phyloP scores from a whole-genome alignment of 768 basidiomycete genomes.

The Gloeostereum incarnatum region DNA sequence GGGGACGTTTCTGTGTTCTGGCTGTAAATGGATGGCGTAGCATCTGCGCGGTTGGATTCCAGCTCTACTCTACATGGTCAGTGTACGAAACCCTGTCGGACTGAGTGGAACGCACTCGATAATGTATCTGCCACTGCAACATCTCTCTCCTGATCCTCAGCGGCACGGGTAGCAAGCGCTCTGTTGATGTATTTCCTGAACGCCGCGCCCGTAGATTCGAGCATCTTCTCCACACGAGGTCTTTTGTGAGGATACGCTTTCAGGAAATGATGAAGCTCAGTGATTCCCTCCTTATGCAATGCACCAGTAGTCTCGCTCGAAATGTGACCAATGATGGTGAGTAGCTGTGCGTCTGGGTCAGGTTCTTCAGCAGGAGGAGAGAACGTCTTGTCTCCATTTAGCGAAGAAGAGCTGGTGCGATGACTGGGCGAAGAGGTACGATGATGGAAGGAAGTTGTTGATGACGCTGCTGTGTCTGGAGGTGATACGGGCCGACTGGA shows the following conservation, averaged over 20 bases:
- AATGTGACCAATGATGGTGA: constrained; percentile 78
- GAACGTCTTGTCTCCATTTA: constrained; percentile 41
- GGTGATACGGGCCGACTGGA: constrained; percentile 70
- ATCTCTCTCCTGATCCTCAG: constrained; percentile 75
- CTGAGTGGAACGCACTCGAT: constrained; percentile 46
- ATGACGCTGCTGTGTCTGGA: constrained; percentile 47
- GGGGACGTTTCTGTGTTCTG: constrained; percentile 18
- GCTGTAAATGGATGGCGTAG: constrained; percentile 18
- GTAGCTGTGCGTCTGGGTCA: constrained; percentile 78
- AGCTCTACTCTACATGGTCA: constrained; percentile 33
- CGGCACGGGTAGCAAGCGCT: constrained; percentile 80
- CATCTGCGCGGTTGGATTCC: constrained; percentile 45
- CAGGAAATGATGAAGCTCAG: constrained; percentile 88
- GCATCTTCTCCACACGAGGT: constrained; percentile 75
- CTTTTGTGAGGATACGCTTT: constrained; percentile 85
- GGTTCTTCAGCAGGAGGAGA: constrained; percentile 64
- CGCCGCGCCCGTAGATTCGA: constrained; percentile 81
- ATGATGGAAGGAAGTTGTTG: constrained; percentile 33
- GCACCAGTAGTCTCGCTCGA: constrained; percentile 85
- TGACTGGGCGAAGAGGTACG: constrained; percentile 54
- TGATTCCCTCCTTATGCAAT: constrained; percentile 89
- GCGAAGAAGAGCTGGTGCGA: constrained; percentile 54
- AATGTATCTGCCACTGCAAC: constrained; percentile 78
- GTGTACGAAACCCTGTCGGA: constrained; percentile 5
- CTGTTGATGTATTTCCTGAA: constrained; percentile 90